Evolutionary conservation across 176 grass and related monocot species (phyloP).

Genomic region (Areca catechu): DNA sequence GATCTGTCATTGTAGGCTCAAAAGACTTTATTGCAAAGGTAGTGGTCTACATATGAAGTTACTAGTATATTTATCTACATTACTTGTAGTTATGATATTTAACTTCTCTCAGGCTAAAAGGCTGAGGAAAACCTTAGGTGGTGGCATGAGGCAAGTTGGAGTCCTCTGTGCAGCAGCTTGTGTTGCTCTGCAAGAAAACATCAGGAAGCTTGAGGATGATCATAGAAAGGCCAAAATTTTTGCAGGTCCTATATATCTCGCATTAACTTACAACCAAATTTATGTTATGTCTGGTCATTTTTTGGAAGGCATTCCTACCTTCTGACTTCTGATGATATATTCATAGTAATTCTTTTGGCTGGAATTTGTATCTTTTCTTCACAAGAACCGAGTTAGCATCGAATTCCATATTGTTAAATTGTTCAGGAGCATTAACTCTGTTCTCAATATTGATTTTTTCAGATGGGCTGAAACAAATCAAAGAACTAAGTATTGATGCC

Average conservation of each 20-base stretch:
- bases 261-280: not conserved
- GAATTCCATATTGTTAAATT: too few relatives aligned
- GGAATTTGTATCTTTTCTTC: too few relatives aligned
- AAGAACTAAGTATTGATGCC: constrained; percentile 46
- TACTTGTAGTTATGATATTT: not conserved
- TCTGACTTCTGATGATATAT: too few relatives aligned
- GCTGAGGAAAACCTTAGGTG: constrained; percentile 87
- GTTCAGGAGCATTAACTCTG: too few relatives aligned
- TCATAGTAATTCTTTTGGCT: too few relatives aligned
- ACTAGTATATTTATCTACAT: not conserved
- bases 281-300: not conserved
- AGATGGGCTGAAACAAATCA: constrained; percentile 80
- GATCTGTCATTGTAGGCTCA: constrained; percentile 77
- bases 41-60: not conserved
- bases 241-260: constrained; percentile 38
- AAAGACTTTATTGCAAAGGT: constrained; percentile 76
- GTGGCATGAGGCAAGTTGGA: constrained; percentile 96
- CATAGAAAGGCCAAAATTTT: constrained; percentile 73
- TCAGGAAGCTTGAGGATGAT: constrained; percentile 72
- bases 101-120: constrained; percentile 50
- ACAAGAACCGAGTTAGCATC: too few relatives aligned
- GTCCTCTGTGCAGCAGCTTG: constrained; percentile 78
- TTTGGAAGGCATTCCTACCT: not conserved
- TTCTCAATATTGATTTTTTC: constrained; percentile 1
- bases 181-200: constrained; percentile 57